Evolutionary conservation across 441 rosid species (phyloP).

Genomic region (Erodium chrysanthum): DNA sequence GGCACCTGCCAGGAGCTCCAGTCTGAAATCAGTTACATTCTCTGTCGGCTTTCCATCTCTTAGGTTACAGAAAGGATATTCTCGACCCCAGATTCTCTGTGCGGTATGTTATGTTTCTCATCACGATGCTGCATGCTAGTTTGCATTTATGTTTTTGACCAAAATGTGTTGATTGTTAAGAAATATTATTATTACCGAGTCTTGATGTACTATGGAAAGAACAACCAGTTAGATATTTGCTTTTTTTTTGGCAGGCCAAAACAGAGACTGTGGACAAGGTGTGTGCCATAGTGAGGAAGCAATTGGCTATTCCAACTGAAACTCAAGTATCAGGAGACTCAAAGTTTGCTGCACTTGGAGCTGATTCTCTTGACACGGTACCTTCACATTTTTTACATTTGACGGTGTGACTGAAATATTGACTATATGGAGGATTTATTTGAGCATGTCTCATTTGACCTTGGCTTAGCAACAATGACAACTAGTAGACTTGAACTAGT

Average conservation of each 20-base stretch:
- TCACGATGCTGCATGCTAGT: background rate
- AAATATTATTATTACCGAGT: no score
- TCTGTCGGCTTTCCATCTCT: slow-evolving; percentile 31
- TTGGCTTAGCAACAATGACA: no score
- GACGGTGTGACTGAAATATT: no score
- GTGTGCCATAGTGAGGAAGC: slow-evolving; percentile 40
- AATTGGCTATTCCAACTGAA: slow-evolving; percentile 33
- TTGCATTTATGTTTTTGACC: background rate
- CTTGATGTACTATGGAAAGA: background rate
- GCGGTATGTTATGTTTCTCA: slow-evolving; percentile 30
- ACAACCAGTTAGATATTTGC: background rate
- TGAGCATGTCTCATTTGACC: no score
- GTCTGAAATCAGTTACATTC: slow-evolving; percentile 32
- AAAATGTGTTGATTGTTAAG: background rate
- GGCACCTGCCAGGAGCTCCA: slow-evolving; percentile 28
- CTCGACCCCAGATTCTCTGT: slow-evolving; percentile 30
- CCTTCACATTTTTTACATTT: background rate
- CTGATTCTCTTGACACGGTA: slow-evolving; percentile 47
- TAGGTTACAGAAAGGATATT: slow-evolving; percentile 26
- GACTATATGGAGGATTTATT: no score
- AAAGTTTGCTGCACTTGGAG: slow-evolving; percentile 38
- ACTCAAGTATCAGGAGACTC: slow-evolving; percentile 34
- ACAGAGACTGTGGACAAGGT: slow-evolving; percentile 35
- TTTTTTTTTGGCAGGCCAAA: slow-evolving; percentile 28
- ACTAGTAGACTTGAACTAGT: no score